Conservation (phyloP, 192 early-diverging fungal genomes). For the Phlyctochytrium bullatum region DNA sequence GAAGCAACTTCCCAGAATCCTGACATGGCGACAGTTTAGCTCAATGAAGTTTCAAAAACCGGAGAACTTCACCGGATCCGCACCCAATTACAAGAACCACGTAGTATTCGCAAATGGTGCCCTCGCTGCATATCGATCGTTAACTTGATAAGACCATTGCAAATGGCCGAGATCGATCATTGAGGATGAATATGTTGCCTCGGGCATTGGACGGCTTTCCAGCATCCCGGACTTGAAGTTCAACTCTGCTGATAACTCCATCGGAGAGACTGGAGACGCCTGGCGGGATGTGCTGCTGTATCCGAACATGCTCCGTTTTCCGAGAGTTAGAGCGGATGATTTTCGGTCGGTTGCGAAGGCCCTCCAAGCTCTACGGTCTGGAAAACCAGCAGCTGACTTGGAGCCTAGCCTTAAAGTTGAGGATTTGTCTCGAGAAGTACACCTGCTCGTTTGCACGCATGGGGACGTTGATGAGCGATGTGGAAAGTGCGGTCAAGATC, state of each 20-base stretch:
- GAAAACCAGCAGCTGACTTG: not conserved
- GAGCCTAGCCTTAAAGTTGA: not conserved
- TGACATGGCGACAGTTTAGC: too few relatives aligned
- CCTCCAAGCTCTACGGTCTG: not conserved
- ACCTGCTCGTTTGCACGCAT: constrained; percentile 1
- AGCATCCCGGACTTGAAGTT: not conserved
- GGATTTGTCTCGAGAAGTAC: not conserved
- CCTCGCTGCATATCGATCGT: not conserved
- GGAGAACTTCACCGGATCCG: not conserved
- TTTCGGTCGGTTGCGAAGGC: not conserved
- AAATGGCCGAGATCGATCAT: not conserved
- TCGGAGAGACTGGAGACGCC: not conserved
- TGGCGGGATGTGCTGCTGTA: not conserved
- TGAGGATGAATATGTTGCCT: not conserved
- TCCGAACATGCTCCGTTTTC: not conserved
- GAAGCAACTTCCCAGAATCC: too few relatives aligned
- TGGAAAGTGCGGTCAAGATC: not conserved
- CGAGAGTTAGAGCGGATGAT: not conserved
- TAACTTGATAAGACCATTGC: not conserved
- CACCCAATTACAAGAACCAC: not conserved
- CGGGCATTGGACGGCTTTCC: not conserved
- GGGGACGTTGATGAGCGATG: not conserved
- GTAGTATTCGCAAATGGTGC: not conserved
- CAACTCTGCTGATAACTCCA: not conserved
- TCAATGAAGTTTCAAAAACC: too few relatives aligned